These are phyloP conservation scores for Trichoderma sp. DNA, from an alignment of 2,329 filamentous ascomycete species.

Conservation along the genomic window DNA sequence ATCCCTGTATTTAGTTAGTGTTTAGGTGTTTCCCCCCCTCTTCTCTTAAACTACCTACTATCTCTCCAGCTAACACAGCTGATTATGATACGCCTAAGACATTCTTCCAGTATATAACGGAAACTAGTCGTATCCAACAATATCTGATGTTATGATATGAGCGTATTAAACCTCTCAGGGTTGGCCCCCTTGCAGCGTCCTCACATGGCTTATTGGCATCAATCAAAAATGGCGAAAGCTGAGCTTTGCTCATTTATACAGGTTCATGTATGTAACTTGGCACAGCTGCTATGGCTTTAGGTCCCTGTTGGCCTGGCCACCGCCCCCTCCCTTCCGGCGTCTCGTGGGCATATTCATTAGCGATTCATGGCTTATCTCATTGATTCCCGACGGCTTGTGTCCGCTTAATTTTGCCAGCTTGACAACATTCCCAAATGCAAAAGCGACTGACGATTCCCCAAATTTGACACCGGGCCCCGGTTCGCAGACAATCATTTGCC, in stretches of 20 bases:
- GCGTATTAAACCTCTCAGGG: not conserved
- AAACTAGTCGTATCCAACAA: not conserved
- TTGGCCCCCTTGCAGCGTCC: not conserved
- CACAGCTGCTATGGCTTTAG: conserved; percentile 9
- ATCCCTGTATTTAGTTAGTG: conserved; percentile 3
- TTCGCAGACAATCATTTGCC: conserved; percentile 64
- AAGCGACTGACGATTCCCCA: conserved; percentile 65
- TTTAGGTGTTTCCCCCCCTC: not conserved
- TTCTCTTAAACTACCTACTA: not conserved
- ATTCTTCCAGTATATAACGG: not conserved
- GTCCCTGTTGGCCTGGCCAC: conserved; percentile 31
- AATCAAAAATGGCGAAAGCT: not conserved
- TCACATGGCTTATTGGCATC: not conserved
- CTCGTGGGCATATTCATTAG: conserved; percentile 42
- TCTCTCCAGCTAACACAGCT: not conserved
- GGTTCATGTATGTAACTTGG: not conserved
- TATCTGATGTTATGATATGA: not conserved
- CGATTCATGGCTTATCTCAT: conserved; percentile 35
- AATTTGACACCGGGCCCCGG: conserved; percentile 66
- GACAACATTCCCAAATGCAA: conserved; percentile 71
- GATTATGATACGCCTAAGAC: not conserved
- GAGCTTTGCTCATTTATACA: not conserved
- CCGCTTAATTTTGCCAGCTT: conserved; percentile 68
- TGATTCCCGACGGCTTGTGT: conserved; percentile 55
- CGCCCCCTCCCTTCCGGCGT: conserved; percentile 40